Conservation (phyloP, 345 rosid species). For the Salix purpurea region DNA sequence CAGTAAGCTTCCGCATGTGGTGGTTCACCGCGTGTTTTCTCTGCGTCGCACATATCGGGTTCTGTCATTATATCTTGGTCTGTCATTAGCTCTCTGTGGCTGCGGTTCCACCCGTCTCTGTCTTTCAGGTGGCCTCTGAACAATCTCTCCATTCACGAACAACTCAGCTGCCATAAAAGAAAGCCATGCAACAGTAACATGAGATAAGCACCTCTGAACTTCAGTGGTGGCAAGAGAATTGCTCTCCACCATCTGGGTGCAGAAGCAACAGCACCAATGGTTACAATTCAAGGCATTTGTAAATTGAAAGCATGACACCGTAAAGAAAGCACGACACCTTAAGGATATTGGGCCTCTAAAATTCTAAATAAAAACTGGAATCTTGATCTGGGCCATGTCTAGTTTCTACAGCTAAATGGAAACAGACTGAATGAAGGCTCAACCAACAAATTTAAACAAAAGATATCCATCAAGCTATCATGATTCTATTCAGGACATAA, state of each 20-base stretch:
- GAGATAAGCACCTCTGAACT: neutral
- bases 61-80: slow-evolving; percentile 98
- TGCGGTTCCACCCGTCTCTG: slow-evolving; percentile 89
- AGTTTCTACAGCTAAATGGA: neutral
- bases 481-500: neutral
- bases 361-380: neutral
- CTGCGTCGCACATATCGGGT: slow-evolving; percentile 84
- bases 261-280: neutral
- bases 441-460: neutral
- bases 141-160: slow-evolving; percentile 92
- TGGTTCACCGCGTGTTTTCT: slow-evolving; percentile 54
- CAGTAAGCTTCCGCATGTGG: slow-evolving; percentile 2
- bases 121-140: slow-evolving; percentile 89
- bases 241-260: neutral
- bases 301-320: neutral
- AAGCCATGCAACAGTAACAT: neutral
- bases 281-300: neutral
- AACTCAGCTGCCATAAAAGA: slow-evolving; percentile 64
- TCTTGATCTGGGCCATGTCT: neutral
- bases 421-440: neutral
- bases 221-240: neutral
- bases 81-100: slow-evolving; percentile 88
- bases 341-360: neutral
- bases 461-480: neutral
- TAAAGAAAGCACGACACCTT: neutral